Conservation (phyloP, 441 rosid species). For the Dalechampia spathulata region DNA sequence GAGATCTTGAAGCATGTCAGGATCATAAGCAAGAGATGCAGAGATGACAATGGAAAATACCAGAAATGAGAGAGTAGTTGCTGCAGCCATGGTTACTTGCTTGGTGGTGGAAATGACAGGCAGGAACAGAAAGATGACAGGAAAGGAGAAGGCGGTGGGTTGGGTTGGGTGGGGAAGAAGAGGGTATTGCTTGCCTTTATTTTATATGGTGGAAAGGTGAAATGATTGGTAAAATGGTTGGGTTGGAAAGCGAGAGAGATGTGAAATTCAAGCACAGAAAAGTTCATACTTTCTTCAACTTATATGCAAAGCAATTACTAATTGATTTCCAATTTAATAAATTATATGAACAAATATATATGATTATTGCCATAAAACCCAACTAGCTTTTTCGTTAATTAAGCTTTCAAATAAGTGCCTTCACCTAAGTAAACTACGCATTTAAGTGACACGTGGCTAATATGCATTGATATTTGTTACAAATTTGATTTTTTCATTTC, state of each 20-base stretch:
- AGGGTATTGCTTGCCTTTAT: neutral
- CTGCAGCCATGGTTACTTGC: constrained; percentile 26
- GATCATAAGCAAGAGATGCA: constrained; percentile 40
- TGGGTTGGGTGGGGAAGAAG: neutral
- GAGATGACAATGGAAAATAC: constrained; percentile 24
- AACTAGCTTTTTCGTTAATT: neutral
- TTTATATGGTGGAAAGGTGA: neutral
- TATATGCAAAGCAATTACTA: constrained; percentile 35
- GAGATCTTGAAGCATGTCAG: constrained; percentile 75
- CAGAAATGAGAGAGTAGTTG: constrained; percentile 16
- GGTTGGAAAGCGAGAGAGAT: constrained; percentile 11
- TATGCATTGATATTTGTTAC: too few relatives aligned
- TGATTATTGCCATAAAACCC: neutral
- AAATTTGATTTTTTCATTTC: too few relatives aligned
- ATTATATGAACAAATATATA: neutral
- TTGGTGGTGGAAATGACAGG: neutral
- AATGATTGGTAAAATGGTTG: neutral
- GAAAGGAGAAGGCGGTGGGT: too few relatives aligned
- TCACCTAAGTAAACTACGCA: too few relatives aligned
- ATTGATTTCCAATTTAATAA: too few relatives aligned
- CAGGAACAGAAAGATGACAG: neutral
- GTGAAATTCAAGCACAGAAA: constrained; percentile 17
- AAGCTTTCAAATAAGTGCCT: too few relatives aligned
- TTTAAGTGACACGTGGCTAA: too few relatives aligned
- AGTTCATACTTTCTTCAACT: constrained; percentile 19